These are phyloP conservation scores for Torrubiella hemipterigena DNA, from an alignment of 2,329 filamentous ascomycete species.

Conservation along the genomic window DNA sequence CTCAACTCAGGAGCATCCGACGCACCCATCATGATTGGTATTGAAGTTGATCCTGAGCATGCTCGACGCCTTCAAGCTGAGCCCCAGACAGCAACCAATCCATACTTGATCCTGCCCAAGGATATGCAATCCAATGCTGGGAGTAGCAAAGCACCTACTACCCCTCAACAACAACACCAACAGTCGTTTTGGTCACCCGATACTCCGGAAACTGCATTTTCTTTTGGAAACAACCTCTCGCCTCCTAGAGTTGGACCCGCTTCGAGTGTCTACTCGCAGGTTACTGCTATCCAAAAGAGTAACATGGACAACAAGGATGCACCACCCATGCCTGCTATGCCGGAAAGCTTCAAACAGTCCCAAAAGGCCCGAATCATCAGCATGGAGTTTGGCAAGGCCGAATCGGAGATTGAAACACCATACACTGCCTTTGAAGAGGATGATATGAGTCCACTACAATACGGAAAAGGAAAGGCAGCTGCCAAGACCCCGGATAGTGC, in stretches of 20 bases:
- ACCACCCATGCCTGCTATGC: constrained; percentile 50
- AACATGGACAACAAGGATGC: constrained; percentile 23
- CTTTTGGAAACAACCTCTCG: constrained; percentile 27
- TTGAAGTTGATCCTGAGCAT: constrained; percentile 44
- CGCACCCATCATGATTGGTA: constrained; percentile 62
- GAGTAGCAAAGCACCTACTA: no score
- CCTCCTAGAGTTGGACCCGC: constrained; percentile 31
- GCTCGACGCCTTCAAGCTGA: constrained; percentile 11
- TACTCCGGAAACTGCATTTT: constrained; percentile 37
- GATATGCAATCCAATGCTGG: not conserved
- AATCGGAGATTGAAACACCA: constrained; percentile 40
- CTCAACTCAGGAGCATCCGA: constrained; percentile 59
- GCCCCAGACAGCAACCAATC: constrained; percentile 23
- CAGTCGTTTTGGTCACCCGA: constrained; percentile 50
- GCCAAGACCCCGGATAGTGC: constrained; percentile 34
- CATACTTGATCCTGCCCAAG: not conserved
- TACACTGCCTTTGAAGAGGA: constrained; percentile 64
- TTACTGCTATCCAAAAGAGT: constrained; percentile 23
- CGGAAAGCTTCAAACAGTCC: constrained; percentile 25
- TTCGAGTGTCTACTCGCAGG: constrained; percentile 52
- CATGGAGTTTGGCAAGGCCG: constrained; percentile 21
- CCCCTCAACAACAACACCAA: constrained; percentile 7
- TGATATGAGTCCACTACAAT: constrained; percentile 29
- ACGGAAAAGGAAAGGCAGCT: constrained; percentile 23
- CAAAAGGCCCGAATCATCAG: constrained; percentile 23